These are phyloP conservation scores for Boletus subparvulus DNA, from an alignment of 768 basidiomycete species.

Conservation along the genomic window DNA sequence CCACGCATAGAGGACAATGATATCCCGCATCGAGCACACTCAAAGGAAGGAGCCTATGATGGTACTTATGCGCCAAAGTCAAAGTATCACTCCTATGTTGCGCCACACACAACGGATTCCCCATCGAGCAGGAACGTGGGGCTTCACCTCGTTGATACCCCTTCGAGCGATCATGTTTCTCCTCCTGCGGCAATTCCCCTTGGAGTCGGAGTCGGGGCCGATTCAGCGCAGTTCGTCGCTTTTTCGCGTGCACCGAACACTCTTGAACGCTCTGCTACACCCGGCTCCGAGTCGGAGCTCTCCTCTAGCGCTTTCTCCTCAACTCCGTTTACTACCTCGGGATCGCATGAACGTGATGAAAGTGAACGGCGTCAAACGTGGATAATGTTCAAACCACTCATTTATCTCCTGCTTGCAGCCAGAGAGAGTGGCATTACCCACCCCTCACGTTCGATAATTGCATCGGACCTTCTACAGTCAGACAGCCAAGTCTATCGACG, in stretches of 20 bases:
- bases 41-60: neutral
- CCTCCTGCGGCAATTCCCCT: neutral
- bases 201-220: neutral
- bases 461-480: slow-evolving; percentile 28
- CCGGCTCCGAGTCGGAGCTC: neutral
- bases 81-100: slow-evolving; percentile 1
- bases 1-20: slow-evolving; percentile 2
- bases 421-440: slow-evolving; percentile 31
- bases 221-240: slow-evolving; percentile 5
- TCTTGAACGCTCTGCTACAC: neutral
- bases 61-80: neutral
- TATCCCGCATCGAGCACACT: neutral
- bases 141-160: neutral
- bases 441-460: slow-evolving; percentile 43
- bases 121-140: slow-evolving; percentile 9
- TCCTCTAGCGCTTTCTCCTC: slow-evolving; percentile 4
- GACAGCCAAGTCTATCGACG: slow-evolving; percentile 29
- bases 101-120: slow-evolving; percentile 7
- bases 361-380: slow-evolving; percentile 10
- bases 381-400: slow-evolving; percentile 32
- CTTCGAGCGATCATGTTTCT: slow-evolving; percentile 1
- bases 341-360: neutral
- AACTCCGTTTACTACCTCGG: neutral
- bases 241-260: slow-evolving; percentile 3
- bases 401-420: slow-evolving; percentile 21